A percentile compares a stretch with the other conserved stretches of the same genome.
These are phyloP conservation scores for Sporobolus alterniflorus DNA, from an alignment of 202 grass and related monocot genomes.

Conservation along the genomic window DNA sequence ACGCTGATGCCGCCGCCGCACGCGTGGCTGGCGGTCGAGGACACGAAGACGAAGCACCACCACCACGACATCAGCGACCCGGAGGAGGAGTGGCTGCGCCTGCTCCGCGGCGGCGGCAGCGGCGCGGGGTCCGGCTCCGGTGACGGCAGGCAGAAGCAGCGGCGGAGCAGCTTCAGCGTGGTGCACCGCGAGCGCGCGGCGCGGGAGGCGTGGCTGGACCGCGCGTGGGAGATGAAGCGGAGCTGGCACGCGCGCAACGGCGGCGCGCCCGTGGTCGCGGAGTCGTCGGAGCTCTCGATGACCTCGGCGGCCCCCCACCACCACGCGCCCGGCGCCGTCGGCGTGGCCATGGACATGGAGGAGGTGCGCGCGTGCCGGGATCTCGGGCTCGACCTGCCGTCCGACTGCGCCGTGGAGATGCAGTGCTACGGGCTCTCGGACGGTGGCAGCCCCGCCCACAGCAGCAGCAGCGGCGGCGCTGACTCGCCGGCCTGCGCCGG, in stretches of 20 bases:
- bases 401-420: conserved; percentile 59
- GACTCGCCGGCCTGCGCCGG: conserved; percentile 31
- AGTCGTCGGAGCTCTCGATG: background rate
- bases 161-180: conserved; percentile 56
- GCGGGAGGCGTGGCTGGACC: conserved; percentile 60
- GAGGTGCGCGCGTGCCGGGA: conserved; percentile 78
- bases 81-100: conserved; percentile 32
- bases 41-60: background rate
- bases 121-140: background rate
- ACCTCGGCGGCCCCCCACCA: background rate
- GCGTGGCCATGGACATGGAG: conserved; percentile 70
- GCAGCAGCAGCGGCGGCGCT: conserved; percentile 17
- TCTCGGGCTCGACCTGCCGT: conserved; percentile 58
- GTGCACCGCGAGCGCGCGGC: conserved; percentile 30
- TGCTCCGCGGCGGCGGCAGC: conserved; percentile 10
- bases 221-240: conserved; percentile 60
- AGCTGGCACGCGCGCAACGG: conserved; percentile 56
- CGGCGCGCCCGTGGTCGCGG: conserved; percentile 34
- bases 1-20: conserved; percentile 38
- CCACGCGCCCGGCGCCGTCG: background rate
- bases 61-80: background rate
- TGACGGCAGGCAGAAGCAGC: background rate
- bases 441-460: conserved; percentile 41
- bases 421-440: conserved; percentile 53
- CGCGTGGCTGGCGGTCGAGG: conserved; percentile 43